Percentiles rank a stretch among this genome's conserved stretches.
Evolutionary conservation across 768 basidiomycete species (phyloP).

Genomic region (Lactifluus hygrophoroides): DNA sequence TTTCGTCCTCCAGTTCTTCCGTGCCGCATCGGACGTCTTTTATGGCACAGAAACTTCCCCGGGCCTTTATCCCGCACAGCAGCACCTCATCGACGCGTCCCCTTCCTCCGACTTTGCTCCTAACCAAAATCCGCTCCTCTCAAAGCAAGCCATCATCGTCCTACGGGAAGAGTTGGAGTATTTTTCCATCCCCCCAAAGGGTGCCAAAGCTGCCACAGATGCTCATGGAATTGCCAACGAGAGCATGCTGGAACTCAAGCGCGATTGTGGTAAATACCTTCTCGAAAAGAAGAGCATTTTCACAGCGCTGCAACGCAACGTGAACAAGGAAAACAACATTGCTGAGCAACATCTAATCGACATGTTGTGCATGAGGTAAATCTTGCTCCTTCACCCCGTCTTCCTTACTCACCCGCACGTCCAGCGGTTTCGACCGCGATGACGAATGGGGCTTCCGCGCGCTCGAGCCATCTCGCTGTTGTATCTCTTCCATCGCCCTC

Average conservation of each 20-base stretch:
- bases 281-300: slow-evolving; percentile 91
- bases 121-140: slow-evolving; percentile 79
- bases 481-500: slow-evolving; percentile 96
- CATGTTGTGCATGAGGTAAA: slow-evolving; percentile 99
- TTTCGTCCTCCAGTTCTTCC: slow-evolving; percentile 90
- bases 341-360: slow-evolving; percentile 99
- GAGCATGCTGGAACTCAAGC: slow-evolving; percentile 70
- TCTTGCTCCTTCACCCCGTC: slow-evolving; percentile 16
- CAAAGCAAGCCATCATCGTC: slow-evolving; percentile 97
- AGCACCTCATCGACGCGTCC: slow-evolving; percentile 62
- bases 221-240: slow-evolving; percentile 74
- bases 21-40: slow-evolving; percentile 78
- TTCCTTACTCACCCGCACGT: slow-evolving; percentile 3
- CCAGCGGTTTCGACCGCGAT: slow-evolving; percentile 92
- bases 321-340: slow-evolving; percentile 97
- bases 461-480: slow-evolving; percentile 90
- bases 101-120: slow-evolving; percentile 52
- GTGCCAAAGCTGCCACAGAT: slow-evolving; percentile 54
- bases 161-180: slow-evolving; percentile 97
- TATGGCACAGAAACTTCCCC: slow-evolving; percentile 74
- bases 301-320: slow-evolving; percentile 95
- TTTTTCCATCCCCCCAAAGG: slow-evolving; percentile 86
- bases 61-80: slow-evolving; percentile 72
- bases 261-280: slow-evolving; percentile 77
- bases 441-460: slow-evolving; percentile 98